Base-by-base conservation (phyloP, 495 filamentous ascomycete species). In the Penicillium arizonense region DNA sequence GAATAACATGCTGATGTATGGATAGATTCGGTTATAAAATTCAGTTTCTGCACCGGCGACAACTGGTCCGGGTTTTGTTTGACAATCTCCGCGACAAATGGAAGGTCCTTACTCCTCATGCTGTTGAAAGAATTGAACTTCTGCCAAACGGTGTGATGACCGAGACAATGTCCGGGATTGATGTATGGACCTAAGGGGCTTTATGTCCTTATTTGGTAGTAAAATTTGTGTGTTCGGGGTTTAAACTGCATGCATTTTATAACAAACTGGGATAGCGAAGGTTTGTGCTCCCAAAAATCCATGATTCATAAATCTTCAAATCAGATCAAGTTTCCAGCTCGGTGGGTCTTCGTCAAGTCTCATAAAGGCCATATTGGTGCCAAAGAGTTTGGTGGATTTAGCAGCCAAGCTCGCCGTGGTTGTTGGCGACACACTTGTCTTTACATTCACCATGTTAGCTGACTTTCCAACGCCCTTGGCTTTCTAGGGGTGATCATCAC, bases 121-220 rank as follows among this genome's bases (percentile, higher is more conserved):
- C 50, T 14, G 72, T 74, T 8, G 46, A 47, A 61, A 61, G n/a
- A 62, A 79, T 32, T 45, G 59, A 8, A 39, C 60, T n/a, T 5
- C 37, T 5, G 47, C 55, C 2, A 44, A 61, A 30, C 34, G 59
- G 62, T 10, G 70, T 74, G 3, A 39, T 26, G 6, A 69, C 74
- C 32, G 51, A 58, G n/a, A 65, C 64, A 14, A 28, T 38, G 1
- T 73, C 79, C 53, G 77, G 78, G 0, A 59, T 30, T 30, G 28
- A 30, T 30, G 6, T 30, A 5, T 30, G 28, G 28, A 30, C 9
- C 28, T 30, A 30, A 7, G 28, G 28, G 7, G 0, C 7, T 30
- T 6, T 30, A 30, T 9, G 2, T 6, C 28, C 28, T 8, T 5
- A 30, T 3, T 5, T 30, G 28, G 9, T 7, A 7, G 4, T 30